Evolutionary conservation across 140 eudicot genomes (phyloP), one percentile per base, ranked within the genome.

Genomic region (Erigeron philadelphicus): DNA sequence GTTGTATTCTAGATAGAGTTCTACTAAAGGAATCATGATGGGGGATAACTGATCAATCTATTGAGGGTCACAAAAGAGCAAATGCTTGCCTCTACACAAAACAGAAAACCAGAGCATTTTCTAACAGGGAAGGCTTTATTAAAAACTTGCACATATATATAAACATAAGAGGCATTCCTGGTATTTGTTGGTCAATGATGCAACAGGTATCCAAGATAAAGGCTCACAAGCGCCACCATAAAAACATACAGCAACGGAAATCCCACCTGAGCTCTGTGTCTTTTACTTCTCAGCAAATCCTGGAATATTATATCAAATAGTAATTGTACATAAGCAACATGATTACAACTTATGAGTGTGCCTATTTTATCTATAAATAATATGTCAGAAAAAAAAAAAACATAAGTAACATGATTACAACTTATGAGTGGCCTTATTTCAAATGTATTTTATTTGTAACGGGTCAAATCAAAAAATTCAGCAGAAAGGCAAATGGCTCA

Each of bases 161-260:
- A 55, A 75, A 75, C 74, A 75, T 59, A 58, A 67, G 69, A 75
- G 35, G 18, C 46, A 9, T 2, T 16, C 45, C 13, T 11, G 49
- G 56, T 35, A 7, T 55, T 70, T 42, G 68, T 46, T 64, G 60
- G 40, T 81, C 82, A 81, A 41, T 25, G 66, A 70, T 78, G 82
- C 72, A 88, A 64, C 43, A 76, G 75, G 81, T 79, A 83, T 35
- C 96, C 96, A 4, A 83, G 53, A 44, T 69, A 64, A 25, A 83
- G 53, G 69, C 89, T 74, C 62, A 88, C 66, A 56, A 85, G 74
- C 11, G 87, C 87, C 66, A 88, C 89, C 92, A 83, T 85, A 61
- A 85, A 83, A 46, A 88, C 93, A 76, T 74, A 88, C 73, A 83
- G 72, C 69, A 83, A 70, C 25, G 89, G 93, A 68, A 88, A 85